Base-by-base conservation (phyloP, 2,329 filamentous ascomycete genomes). In the Cercospora berteroae region DNA sequence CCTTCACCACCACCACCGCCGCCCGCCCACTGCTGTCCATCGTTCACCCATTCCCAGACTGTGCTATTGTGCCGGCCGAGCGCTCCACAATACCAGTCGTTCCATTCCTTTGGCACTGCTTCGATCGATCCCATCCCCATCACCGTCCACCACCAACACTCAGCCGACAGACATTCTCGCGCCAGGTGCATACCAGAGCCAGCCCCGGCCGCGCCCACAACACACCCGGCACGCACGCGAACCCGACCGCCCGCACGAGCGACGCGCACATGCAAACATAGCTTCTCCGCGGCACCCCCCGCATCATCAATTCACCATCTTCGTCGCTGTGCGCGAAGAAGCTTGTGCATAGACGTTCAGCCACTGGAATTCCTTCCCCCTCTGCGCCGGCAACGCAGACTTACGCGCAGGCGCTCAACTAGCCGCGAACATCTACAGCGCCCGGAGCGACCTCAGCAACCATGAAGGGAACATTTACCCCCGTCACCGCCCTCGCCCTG, bases 401-500 rank as follows among this genome's bases (percentile, higher is more conserved):
- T 57, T 64, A 18, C 64, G 64, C 67, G 66, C 68, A 63, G 68
- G 63, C 67, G 62, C 65, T 39, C 62, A 13, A 58, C 27, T 62
- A 70, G 52, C 59, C 61, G 63, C 61, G 16, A 39, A 59, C 27
- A 59, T 33, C 52, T 29, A 18, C 52, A 65, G 62, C 66, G 66
- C 66, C 66, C 60, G 66, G 62, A 57, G 63, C 66, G 62, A 68
- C 20, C 55, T 65, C 65, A 63, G 50, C 67, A 71, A 50, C 39
- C 60, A 76, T 75, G 73, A 73, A 72, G 69, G n/a, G 20, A 13
- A 71, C 69, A 56, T 67, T 68, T 62, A 70, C 69, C 65, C 44
- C 69, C 64, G 64, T 71, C 65, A 62, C 72, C 58, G 71, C 73
- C 50, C 71, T 78, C 59, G 68, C 74, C 44, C 72, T 75, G 44